These are phyloP conservation scores for Globisporangium okanoganense DNA, from an alignment of 352 stramenopile genomes.

Conservation along the genomic window DNA sequence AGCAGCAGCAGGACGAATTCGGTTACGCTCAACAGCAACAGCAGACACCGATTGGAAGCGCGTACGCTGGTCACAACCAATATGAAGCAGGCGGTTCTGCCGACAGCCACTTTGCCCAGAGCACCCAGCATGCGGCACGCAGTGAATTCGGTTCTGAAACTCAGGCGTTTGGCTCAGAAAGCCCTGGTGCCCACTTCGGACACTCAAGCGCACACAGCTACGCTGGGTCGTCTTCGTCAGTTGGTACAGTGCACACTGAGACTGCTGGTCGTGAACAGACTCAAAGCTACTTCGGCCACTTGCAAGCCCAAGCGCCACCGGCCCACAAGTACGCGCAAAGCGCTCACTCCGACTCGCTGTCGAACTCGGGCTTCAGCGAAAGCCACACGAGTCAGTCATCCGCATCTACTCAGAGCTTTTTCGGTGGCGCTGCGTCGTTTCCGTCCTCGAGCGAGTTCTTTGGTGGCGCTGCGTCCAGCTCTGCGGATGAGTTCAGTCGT, in stretches of 20 bases:
- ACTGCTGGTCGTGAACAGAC: background rate
- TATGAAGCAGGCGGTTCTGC: background rate
- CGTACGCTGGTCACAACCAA: conserved; percentile 3
- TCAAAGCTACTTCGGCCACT: conserved; percentile 6
- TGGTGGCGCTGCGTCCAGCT: conserved; percentile 7
- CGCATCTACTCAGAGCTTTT: conserved; percentile 13
- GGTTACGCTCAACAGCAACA: conserved; percentile 1
- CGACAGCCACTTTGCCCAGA: conserved; percentile 1
- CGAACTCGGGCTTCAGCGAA: conserved; percentile 12
- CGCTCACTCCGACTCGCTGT: conserved; percentile 7
- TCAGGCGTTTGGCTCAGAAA: background rate
- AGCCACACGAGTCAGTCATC: conserved; percentile 4
- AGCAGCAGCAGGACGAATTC: conserved; percentile 5
- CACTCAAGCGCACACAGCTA: conserved; percentile 6
- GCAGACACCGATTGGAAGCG: background rate
- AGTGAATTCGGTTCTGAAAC: background rate
- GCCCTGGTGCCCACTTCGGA: background rate
- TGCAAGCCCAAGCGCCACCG: background rate
- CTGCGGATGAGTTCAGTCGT: conserved; percentile 7
- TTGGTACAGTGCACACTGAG: background rate
- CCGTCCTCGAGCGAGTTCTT: conserved; percentile 22
- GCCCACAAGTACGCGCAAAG: conserved; percentile 4
- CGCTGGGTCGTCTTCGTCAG: conserved; percentile 5
- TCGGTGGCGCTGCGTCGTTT: conserved; percentile 8
- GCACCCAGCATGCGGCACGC: background rate